Percentiles rank a stretch among this genome's conserved stretches.
Conservation (phyloP, 75 land plant species). For the Cryptomeria japonica region DNA sequence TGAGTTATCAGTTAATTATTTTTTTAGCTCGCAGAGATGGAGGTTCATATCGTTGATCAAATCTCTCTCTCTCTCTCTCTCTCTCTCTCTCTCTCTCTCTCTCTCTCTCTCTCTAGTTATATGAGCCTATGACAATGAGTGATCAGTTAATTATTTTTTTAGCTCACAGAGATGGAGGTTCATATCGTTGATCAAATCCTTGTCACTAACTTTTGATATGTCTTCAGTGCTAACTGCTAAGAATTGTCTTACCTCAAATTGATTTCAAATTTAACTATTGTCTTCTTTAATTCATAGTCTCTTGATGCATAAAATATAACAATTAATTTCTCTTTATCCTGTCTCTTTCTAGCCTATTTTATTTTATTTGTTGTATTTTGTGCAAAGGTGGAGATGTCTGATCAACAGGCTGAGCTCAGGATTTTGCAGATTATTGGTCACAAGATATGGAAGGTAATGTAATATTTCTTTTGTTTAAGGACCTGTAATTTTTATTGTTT, state of each 20-base stretch:
- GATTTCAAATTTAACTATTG: background rate
- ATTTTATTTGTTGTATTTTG: background rate
- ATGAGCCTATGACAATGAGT: background rate
- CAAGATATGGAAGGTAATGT: background rate
- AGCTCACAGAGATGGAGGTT: background rate
- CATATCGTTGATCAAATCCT: background rate
- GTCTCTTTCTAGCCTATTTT: background rate
- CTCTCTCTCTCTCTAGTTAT: too few relatives aligned
- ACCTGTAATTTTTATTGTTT: background rate
- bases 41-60: background rate
- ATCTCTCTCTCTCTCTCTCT: background rate
- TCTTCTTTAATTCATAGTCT: background rate
- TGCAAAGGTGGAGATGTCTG: constrained; percentile 2
- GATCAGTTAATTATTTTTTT: background rate
- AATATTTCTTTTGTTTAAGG: background rate
- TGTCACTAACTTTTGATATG: background rate
- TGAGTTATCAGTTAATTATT: background rate
- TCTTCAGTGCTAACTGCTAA: background rate
- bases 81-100: too few relatives aligned
- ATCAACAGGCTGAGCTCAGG: background rate
- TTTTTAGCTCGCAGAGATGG: background rate
- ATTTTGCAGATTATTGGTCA: constrained; percentile 2
- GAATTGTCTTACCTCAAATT: background rate
- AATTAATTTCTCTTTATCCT: background rate
- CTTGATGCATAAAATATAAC: background rate